Evolutionary conservation across 306 rosid genomes (phyloP).

Genomic region (Herpetospermum pedunculosum): DNA sequence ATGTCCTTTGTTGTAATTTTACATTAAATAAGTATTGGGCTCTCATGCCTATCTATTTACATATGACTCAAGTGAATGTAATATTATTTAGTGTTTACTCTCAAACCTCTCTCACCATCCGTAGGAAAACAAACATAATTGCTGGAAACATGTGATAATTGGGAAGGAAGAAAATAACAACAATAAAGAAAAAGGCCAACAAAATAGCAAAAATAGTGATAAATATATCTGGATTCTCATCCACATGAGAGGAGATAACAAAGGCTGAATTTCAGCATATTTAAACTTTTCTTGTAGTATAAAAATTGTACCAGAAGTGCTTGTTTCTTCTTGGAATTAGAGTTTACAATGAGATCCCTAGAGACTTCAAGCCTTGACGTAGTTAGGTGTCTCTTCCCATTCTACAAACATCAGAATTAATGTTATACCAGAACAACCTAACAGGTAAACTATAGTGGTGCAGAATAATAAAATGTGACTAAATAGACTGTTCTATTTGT

Average conservation of each 20-base stretch:
- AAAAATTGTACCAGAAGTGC: conserved; percentile 67
- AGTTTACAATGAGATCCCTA: conserved; percentile 88
- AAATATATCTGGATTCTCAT: neutral
- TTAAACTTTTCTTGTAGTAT: neutral
- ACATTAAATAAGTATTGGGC: neutral
- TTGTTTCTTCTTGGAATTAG: conserved; percentile 83
- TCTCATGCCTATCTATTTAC: neutral
- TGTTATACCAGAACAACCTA: conserved; percentile 16
- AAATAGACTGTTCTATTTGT: conserved; percentile 5
- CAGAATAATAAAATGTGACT: conserved; percentile 8
- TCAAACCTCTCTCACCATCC: neutral
- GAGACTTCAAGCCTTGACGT: conserved; percentile 92
- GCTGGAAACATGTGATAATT: too few species aligned
- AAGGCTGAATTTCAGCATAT: conserved; percentile 7
- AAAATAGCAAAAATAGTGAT: too few species aligned
- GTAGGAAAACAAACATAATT: neutral
- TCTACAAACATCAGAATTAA: conserved; percentile 40
- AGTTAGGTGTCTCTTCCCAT: conserved; percentile 90
- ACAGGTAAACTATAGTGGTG: neutral
- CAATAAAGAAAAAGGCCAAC: too few species aligned
- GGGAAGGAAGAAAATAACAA: too few species aligned
- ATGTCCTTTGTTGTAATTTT: neutral
- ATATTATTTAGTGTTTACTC: neutral
- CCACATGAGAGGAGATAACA: neutral
- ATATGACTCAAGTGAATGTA: neutral